Evolutionary conservation across 2,329 filamentous ascomycete genomes (phyloP).

Genomic region (Pseudovirgaria hyperparasitica): DNA sequence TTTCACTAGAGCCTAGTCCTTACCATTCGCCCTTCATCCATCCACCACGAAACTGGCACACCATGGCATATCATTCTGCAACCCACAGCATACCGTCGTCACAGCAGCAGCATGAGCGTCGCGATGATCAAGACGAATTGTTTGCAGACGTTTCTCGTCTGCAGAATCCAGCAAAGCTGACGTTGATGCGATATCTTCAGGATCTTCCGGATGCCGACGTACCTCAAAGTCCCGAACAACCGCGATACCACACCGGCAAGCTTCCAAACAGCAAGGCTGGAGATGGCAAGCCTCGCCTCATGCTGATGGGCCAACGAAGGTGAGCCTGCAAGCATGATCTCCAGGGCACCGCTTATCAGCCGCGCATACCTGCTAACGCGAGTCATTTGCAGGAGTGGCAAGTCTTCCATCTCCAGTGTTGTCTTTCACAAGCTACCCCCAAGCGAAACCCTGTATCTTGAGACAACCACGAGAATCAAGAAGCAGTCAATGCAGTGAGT

Average conservation of each 20-base stretch:
- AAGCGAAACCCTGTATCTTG: constrained; percentile 88
- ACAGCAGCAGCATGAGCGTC: constrained; percentile 9
- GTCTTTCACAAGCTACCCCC: constrained; percentile 98
- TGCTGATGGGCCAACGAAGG: constrained; percentile 94
- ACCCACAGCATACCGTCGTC: no score
- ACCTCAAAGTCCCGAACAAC: constrained; percentile 22
- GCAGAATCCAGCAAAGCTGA: constrained; percentile 27
- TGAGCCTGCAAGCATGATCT: constrained; percentile 27
- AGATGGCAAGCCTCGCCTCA: constrained; percentile 64
- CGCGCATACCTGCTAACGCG: constrained; percentile 4
- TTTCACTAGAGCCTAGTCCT: no score
- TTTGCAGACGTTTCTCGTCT: constrained; percentile 18
- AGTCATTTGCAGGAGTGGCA: constrained; percentile 83
- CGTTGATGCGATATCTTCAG: constrained; percentile 30
- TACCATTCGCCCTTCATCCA: no score
- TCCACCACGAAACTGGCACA: no score
- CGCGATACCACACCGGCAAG: constrained; percentile 29
- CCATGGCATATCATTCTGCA: no score
- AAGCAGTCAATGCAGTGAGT: constrained; percentile 90
- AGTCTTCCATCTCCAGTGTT: constrained; percentile 95
- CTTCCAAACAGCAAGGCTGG: constrained; percentile 36
- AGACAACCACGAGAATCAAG: constrained; percentile 87
- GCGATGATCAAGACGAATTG: constrained; percentile 7
- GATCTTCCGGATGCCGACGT: constrained; percentile 28
- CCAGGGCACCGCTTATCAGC: constrained; percentile 8